Evolutionary conservation across 2,329 filamentous ascomycete genomes (phyloP), one percentile per base, ranked within the genome.

Genomic region (Ophiostoma piceae): DNA sequence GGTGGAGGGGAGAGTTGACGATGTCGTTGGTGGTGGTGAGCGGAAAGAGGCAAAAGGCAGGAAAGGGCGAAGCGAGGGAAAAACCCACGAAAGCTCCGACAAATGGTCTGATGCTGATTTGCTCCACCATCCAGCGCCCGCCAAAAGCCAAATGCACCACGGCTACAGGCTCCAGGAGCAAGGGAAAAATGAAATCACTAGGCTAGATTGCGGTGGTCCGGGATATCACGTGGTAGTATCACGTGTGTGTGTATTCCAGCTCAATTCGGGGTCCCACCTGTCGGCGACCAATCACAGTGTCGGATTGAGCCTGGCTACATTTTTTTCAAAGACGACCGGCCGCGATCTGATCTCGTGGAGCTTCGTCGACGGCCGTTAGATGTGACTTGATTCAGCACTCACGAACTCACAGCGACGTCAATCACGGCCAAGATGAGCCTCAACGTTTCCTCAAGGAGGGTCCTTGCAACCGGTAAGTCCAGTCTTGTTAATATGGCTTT

Each of bases 381-480:
- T 43, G 64, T n/a, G n/a, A 41, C 19, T 3, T 39, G 9, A 41
- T 3, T 37, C 26, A 41, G 39, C 37, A 26, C 37, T 14, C 37
- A 43, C 37, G 8, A n/a, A 35, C 37, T 66, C 22, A 47, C 9
- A 68, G 72, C 71, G 71, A 43, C 66, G 67, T 74, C 74, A 68
- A 73, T 72, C 70, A 43, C 62, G 60, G 75, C 74, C 73, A 74
- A 70, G 67, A 92, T 92, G 90, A 91, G 83, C 80, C 79, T 90
- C 75, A 84, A 85, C 78, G 80, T 88, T 76, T 87, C 88, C 74
- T 82, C 87, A 75, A 81, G 87, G 81, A 85, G 85, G 80, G 80
- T 90, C 75, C 82, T 84, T 70, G 81, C 82, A 76, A 82, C 84
- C 77, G 86, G 90, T 92, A 83, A 70, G 83, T 65, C 35, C 6